phyloP scores from a whole-genome alignment of 176 grass and related monocot genomes.

The Phoenix dactylifera region DNA sequence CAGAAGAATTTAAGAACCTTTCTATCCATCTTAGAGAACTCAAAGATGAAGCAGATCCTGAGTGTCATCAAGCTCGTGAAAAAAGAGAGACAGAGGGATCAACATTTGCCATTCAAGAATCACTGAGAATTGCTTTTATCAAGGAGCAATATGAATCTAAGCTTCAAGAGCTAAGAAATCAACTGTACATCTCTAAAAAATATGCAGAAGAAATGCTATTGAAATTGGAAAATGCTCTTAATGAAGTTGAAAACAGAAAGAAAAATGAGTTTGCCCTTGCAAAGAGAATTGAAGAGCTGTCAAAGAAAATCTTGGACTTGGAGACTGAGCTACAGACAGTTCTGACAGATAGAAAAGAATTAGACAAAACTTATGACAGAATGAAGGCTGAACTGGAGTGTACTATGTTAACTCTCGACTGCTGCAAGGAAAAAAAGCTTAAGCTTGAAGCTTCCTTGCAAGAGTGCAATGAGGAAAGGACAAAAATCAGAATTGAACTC shows the following conservation, averaged over 20 bases:
- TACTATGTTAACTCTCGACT: constrained; percentile 68
- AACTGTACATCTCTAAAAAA: constrained; percentile 63
- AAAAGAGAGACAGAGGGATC: constrained; percentile 72
- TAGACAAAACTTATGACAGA: constrained; percentile 73
- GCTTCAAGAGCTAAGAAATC: constrained; percentile 89
- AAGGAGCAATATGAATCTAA: constrained; percentile 96
- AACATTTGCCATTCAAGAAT: constrained; percentile 65
- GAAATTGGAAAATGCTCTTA: constrained; percentile 84
- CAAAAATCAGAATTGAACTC: constrained; percentile 67
- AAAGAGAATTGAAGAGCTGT: constrained; percentile 89
- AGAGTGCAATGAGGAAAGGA: constrained; percentile 75
- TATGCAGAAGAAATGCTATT: constrained; percentile 98
- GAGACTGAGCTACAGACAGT: constrained; percentile 63
- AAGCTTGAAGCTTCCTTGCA: constrained; percentile 66
- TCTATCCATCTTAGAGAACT: constrained; percentile 78
- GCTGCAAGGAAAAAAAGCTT: constrained; percentile 85
- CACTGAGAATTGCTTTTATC: constrained; percentile 94
- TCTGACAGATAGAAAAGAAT: constrained; percentile 73
- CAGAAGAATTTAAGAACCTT: constrained; percentile 86
- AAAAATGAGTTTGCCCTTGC: constrained; percentile 86
- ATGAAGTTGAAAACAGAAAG: constrained; percentile 79
- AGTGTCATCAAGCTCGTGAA: constrained; percentile 22
- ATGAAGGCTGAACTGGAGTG: constrained; percentile 80
- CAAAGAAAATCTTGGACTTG: constrained; percentile 66
- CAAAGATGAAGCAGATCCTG: constrained; percentile 79